A percentile compares a stretch with the other conserved stretches of the same genome.
Conservation (phyloP, 1,284 basidiomycete genomes). For the Omphalotus olearius region DNA sequence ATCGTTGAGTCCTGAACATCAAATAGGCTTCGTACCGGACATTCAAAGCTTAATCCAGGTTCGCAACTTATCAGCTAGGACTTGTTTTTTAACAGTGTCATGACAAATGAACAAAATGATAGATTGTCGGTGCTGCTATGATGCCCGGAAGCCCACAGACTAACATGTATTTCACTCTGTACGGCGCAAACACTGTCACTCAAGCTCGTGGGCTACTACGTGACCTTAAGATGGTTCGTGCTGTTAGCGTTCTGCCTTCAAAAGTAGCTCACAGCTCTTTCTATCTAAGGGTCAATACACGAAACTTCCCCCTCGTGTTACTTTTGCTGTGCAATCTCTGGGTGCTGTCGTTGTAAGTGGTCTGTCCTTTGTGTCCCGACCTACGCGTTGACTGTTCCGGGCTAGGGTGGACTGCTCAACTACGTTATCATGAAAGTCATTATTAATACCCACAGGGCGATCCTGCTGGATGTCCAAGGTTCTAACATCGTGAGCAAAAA, state of each 20-base stretch:
- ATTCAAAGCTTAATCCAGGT: constrained; percentile 34
- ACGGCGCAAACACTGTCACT: constrained; percentile 40
- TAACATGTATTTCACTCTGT: constrained; percentile 53
- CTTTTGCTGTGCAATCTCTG: constrained; percentile 53
- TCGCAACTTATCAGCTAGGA: neutral
- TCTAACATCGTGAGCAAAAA: constrained; percentile 12
- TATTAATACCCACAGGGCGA: constrained; percentile 36
- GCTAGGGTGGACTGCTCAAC: constrained; percentile 18
- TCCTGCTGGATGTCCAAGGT: constrained; percentile 15
- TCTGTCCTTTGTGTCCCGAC: constrained; percentile 11
- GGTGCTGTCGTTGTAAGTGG: constrained; percentile 31
- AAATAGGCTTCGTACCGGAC: constrained; percentile 24
- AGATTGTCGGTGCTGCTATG: constrained; percentile 36
- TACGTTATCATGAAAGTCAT: constrained; percentile 49
- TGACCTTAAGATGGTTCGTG: constrained; percentile 45
- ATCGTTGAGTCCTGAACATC: constrained; percentile 19
- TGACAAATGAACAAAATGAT: neutral
- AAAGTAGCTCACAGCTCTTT: no score
- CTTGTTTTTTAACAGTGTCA: neutral
- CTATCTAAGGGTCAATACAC: constrained; percentile 39
- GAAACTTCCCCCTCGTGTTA: constrained; percentile 60
- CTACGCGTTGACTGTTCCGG: constrained; percentile 27
- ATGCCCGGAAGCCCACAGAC: constrained; percentile 36
- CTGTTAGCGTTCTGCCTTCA: neutral
- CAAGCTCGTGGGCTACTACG: constrained; percentile 38